Conservation (phyloP, 192 early-diverging fungal species). For the Umbelopsis ramanniana region DNA sequence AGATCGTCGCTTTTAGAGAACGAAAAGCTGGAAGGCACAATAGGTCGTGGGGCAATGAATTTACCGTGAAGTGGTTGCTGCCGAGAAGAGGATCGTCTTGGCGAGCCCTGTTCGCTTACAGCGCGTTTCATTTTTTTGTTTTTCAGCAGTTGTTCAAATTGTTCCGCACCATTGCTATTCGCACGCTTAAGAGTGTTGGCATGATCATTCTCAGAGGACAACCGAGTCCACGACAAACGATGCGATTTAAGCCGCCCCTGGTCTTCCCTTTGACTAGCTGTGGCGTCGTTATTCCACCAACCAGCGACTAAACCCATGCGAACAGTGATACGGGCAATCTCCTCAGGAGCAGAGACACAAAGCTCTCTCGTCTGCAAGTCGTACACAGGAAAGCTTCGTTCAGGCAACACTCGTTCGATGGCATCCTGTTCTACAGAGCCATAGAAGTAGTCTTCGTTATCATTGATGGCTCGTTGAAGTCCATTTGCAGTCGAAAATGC, state of each 20-base stretch:
- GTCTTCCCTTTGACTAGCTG: neutral
- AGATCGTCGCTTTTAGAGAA: neutral
- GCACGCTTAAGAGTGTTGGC: neutral
- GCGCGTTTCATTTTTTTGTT: constrained; percentile 20
- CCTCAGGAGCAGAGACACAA: constrained; percentile 21
- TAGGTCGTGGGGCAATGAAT: neutral
- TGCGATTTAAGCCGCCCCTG: neutral
- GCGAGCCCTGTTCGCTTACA: constrained; percentile 9
- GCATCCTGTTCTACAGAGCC: constrained; percentile 19
- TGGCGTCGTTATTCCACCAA: constrained; percentile 30
- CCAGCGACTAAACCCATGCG: constrained; percentile 35
- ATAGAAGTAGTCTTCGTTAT: constrained; percentile 10
- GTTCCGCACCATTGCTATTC: constrained; percentile 10
- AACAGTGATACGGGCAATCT: constrained; percentile 33
- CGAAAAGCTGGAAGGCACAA: constrained; percentile 5
- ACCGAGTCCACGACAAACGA: neutral
- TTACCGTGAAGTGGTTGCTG: neutral
- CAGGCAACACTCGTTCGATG: constrained; percentile 17
- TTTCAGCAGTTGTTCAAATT: constrained; percentile 17
- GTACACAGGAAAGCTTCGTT: constrained; percentile 31
- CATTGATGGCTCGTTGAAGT: neutral
- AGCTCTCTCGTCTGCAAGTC: constrained; percentile 11
- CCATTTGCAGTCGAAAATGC: neutral
- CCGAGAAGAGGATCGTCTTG: neutral
- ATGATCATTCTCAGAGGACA: neutral